Evolutionary conservation across 345 rosid genomes (phyloP).

Genomic region (Rhodomyrtus tomentosa): DNA sequence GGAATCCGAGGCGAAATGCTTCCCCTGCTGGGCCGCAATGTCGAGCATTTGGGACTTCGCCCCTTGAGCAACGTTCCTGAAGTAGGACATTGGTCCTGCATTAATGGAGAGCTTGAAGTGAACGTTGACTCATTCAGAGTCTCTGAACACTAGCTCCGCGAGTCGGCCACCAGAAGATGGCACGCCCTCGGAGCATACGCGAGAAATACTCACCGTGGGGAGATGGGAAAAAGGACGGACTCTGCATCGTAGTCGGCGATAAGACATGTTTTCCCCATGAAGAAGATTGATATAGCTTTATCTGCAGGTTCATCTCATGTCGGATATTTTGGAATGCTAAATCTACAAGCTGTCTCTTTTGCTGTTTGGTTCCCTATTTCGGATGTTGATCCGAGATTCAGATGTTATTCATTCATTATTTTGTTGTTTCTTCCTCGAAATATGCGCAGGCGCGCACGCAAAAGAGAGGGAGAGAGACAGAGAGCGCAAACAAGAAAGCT

Average conservation of each 20-base stretch:
- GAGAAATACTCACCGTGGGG: neutral
- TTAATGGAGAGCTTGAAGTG: neutral
- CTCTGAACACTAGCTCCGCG: neutral
- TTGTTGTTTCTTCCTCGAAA: neutral
- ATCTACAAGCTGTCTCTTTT: neutral
- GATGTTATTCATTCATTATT: neutral
- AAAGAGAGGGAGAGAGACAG: neutral
- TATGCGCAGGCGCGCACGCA: neutral
- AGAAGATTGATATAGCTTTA: neutral
- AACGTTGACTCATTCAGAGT: neutral
- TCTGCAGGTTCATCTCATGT: neutral
- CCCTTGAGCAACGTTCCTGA: neutral
- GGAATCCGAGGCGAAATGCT: neutral
- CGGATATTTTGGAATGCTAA: neutral
- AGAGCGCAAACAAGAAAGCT: neutral
- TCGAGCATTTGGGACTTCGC: neutral
- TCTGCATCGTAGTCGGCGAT: neutral
- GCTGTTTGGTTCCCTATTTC: neutral
- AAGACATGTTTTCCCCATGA: neutral
- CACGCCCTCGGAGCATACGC: neutral
- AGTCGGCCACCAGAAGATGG: neutral
- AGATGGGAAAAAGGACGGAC: neutral
- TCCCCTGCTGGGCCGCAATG: neutral
- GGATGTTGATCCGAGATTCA: neutral
- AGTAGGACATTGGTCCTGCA: neutral